Conservation (phyloP, 345 rosid species). For the Mangifera indica region DNA sequence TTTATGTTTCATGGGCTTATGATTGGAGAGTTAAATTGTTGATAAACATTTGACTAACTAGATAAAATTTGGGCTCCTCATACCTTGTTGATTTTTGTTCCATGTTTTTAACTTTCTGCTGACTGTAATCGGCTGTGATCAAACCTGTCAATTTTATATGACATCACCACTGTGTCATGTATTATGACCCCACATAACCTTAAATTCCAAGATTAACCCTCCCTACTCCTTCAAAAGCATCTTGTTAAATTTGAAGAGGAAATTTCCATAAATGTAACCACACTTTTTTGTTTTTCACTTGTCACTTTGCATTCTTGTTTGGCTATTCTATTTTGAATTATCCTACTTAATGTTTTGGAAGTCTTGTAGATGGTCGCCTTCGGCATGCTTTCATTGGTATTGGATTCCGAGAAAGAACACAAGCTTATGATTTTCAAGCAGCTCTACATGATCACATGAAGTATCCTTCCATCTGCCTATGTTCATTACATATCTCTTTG, state of each 20-base stretch:
- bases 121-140: not conserved
- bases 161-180: too few relatives aligned
- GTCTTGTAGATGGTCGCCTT: conserved; percentile 74
- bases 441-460: conserved; percentile 97
- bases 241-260: too few relatives aligned
- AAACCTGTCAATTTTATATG: too few relatives aligned
- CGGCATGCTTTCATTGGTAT: conserved; percentile 96
- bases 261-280: not conserved
- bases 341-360: conserved; percentile 19
- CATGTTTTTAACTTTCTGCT: not conserved
- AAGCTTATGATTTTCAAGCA: conserved; percentile 98
- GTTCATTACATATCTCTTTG: not conserved
- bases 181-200: too few relatives aligned
- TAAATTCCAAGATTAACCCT: too few relatives aligned
- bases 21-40: not conserved
- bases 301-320: not conserved
- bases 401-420: conserved; percentile 96
- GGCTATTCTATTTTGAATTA: not conserved
- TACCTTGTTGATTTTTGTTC: not conserved
- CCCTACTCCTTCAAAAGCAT: too few relatives aligned
- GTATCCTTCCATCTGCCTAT: conserved; percentile 37
- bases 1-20: not conserved
- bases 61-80: not conserved
- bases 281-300: not conserved
- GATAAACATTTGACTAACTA: not conserved